Evolutionary conservation across 441 rosid genomes (phyloP), one percentile per base, ranked within the genome.

Genomic region (Breynia disticha): DNA sequence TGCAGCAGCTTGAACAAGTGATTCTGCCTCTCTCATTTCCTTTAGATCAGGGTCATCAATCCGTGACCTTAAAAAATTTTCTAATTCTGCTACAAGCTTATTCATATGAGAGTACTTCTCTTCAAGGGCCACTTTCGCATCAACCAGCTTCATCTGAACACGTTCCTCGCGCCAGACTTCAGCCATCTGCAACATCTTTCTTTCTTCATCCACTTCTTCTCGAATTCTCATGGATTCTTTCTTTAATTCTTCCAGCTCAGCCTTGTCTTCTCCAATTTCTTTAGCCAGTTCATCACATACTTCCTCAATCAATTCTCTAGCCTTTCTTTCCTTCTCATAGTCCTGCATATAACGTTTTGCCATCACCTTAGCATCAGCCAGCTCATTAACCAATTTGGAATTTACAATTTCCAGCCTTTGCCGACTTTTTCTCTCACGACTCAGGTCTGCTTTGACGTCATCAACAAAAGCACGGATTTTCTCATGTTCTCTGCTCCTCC

Each of bases 91-190:
- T n/a, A 88, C 76, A 59, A 91, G 82, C 63, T 66, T 76, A 76
- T 79, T 86, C 97, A 91, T 88, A 62, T 79, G 86, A 56, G 95
- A 83, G 67, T 91, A 88, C 64, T 69, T 86, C 50, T 76, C 76
- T 72, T 91, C 94, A 19, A 91, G 77, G 17, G 91, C 87, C 60
- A 86, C 81, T 69, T 86, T 88, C 0, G 94, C 95, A 69, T 88
- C 97, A 38, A 88, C 76, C 65, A 91, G 86, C 81, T 91, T 91
- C 98, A 88, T 88, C 68, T 88, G 95, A 28, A 88, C 97, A 42
- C 97, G 97, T 64, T 91, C 98, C 76, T 91, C 98, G 22, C 97
- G 95, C 98, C 98, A 88, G 16, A 91, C 97, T 74, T 91, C 98
- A 5, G 98, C 98, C 97, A 91, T 86, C 76, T 91, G 98, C 66